Conservation (phyloP, 1,284 basidiomycete genomes). For the Puccinia novopanici region DNA sequence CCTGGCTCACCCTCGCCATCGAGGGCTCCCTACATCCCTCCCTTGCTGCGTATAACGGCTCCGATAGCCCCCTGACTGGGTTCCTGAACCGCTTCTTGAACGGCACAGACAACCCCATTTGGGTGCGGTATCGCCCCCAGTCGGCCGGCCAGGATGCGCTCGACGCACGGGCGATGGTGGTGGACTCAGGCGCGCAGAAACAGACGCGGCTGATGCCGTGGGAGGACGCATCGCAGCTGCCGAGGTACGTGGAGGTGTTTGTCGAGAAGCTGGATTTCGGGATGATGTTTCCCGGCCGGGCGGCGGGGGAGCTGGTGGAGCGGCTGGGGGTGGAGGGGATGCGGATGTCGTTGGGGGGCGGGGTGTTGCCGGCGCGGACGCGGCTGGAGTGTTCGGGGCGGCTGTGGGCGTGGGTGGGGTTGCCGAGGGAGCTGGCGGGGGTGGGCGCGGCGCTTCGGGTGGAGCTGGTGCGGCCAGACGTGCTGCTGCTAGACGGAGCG, state of each 20-base stretch:
- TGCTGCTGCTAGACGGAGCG: constrained; percentile 14
- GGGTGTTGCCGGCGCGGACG: background rate
- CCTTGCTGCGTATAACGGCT: no score
- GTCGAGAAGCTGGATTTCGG: background rate
- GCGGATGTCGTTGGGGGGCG: constrained; percentile 1
- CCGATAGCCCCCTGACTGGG: no score
- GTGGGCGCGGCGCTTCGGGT: background rate
- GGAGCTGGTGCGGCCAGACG: background rate
- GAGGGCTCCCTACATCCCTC: no score
- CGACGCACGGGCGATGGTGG: no score
- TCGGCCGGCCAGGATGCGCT: no score
- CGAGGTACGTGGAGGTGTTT: background rate
- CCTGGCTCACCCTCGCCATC: background rate
- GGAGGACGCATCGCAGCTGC: no score
- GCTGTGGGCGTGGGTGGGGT: background rate
- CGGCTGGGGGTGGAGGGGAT: constrained; percentile 12
- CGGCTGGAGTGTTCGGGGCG: no score
- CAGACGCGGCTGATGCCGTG: background rate
- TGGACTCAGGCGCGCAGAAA: no score
- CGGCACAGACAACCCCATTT: no score
- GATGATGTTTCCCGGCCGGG: constrained; percentile 13
- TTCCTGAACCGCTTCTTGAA: no score
- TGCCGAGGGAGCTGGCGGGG: constrained; percentile 14
- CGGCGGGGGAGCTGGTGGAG: background rate
- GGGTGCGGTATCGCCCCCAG: no score